phyloP scores from a whole-genome alignment of 345 rosid genomes.

The Mangifera indica region DNA sequence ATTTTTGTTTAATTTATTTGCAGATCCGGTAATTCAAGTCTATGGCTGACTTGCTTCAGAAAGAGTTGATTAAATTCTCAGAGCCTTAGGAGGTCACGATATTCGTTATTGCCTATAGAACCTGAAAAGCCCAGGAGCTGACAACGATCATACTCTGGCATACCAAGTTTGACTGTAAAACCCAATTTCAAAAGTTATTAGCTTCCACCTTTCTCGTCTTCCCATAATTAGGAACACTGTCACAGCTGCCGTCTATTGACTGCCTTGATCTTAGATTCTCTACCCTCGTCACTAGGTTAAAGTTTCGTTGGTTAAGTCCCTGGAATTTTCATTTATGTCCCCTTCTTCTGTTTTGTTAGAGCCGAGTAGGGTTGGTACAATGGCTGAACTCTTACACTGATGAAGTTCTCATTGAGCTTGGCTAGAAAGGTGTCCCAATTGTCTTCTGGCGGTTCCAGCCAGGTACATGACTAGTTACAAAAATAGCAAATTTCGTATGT shows the following conservation, averaged over 20 bases:
- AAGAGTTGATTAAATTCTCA: constrained; percentile 67
- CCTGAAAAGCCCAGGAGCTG: constrained; percentile 68
- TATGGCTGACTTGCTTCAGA: constrained; percentile 81
- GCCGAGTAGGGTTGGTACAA: constrained; percentile 94
- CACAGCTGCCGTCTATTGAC: not conserved
- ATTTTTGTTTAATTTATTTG: constrained; percentile 82
- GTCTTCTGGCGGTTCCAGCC: constrained; percentile 84
- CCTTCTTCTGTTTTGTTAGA: constrained; percentile 35
- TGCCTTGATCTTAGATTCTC: not conserved
- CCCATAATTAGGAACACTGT: not conserved
- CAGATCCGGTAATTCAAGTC: constrained; percentile 88
- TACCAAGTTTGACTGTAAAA: constrained; percentile 65
- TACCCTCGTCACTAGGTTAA: not conserved
- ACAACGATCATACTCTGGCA: constrained; percentile 71
- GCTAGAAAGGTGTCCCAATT: constrained; percentile 89
- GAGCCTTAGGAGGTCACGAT: constrained; percentile 82
- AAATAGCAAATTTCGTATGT: not conserved
- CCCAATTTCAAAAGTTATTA: not conserved
- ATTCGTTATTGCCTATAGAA: constrained; percentile 95
- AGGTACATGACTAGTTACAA: constrained; percentile 44
- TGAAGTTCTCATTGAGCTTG: constrained; percentile 89
- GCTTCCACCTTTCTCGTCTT: not conserved
- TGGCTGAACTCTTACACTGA: constrained; percentile 97
- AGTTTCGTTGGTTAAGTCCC: not conserved
- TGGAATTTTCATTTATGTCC: not conserved